Base-by-base conservation (phyloP, 1,284 basidiomycete species). In the Cutaneotrichosporon sp. region DNA sequence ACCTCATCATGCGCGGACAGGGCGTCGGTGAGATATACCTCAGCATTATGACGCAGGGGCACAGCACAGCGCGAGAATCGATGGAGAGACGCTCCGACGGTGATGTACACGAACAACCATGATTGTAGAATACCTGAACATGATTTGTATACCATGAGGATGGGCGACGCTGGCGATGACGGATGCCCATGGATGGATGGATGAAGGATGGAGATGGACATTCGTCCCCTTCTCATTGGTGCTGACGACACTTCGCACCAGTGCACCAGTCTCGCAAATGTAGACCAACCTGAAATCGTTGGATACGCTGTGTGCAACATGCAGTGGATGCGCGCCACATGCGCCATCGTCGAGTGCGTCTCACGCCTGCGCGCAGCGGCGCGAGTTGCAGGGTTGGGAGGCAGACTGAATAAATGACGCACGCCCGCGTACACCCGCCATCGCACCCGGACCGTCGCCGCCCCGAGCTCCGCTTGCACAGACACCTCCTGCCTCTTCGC, bases 1-100 rank as follows among this genome's bases (percentile, higher is more conserved):
- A 69, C 49, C 55, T 69, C 11, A 65, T 66, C 55, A 51, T 65
- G 21, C 65, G 68, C 18, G 61, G 61, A 11, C 58, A 58, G 22
- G 68, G 68, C 31, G 64, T 69, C 32, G 68, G 68, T 14, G 68
- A 69, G 56, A 65, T 69, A 16, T 69, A 69, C 56, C 60, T 61
- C 16, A 50, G 53, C 10, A 68, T 68, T 36, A 64, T 65, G 62
- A 46, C 13, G 31, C 42, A 22, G 40, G 60, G 58, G 9, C 21
- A 40, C 36, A 60, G 22, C 13, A 60, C 58, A 34, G 16, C n/a
- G 32, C 58, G 46, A 13, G n/a, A 18, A 36, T n/a, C 21, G 52
- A 30, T 1, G 8, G 26, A 11, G 47, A 21, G n/a, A 50, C 7
- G 46, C 26, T 47, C 16, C 11, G 46, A 47, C 16, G 46, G 13